Evolutionary conservation across 768 basidiomycete species (phyloP), one percentile per base, ranked within the genome.

Genomic region (Lactifluus echinatus): DNA sequence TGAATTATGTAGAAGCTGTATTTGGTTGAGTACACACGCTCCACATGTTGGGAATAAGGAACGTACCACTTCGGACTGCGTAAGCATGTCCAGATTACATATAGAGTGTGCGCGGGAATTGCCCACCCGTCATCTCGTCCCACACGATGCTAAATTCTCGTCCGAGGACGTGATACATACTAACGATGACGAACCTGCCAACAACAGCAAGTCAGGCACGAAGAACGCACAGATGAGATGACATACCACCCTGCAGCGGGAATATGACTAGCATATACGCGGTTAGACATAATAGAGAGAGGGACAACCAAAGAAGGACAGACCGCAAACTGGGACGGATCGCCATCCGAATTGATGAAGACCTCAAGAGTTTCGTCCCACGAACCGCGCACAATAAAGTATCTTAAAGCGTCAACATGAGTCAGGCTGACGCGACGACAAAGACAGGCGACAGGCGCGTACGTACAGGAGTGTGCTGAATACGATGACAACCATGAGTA

Each of bases 141-240:
- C 92, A 96, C 1, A 93, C 89, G 12, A 85, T 73, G 57, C 89
- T 90, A 68, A 96, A 96, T 67, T 96, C 92, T 36, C 92, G 74
- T 0, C 93, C 93, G 14, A 96, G 81, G 1, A 96, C 93, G 11
- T 29, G 33, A 3, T 19, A 85, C 85, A 73, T 65, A 87, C 87
- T 89, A 63, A 85, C 85, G 58, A 89, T 73, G 23, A 89, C 87
- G 58, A 88, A 89, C 84, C 78, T 77, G 53, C 10, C 19, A 33
- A 23, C 10, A 21, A n/a, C 14, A 17, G n/a, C 37, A 19, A 19
- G 15, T 34, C 39, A 48, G 28, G 28, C 12, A 11, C 19, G 31
- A 10, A 42, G 33, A 3, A 26, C 11, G 26, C 34, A 56, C 46
- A 34, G 44, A n/a, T 7, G 19, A 58, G 49, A 68, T 24, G 1